A percentile compares a stretch with the other conserved stretches of the same genome.
phyloP scores from a whole-genome alignment of 2,329 filamentous ascomycete species.

The Amphichorda felina region DNA sequence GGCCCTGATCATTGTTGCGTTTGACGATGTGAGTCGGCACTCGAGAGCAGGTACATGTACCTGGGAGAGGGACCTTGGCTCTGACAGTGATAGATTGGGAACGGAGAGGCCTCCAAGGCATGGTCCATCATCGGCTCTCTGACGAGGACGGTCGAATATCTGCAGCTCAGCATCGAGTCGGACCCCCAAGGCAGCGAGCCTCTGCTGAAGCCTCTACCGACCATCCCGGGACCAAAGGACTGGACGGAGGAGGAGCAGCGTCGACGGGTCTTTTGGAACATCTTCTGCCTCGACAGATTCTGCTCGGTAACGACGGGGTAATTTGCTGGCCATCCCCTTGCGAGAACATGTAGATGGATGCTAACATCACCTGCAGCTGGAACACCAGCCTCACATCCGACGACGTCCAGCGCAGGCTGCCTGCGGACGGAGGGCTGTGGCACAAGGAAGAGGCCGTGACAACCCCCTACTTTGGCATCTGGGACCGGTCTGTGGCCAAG shows the following conservation, averaged over 20 bases:
- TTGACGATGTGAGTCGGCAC: conserved; percentile 18
- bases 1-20: conserved; percentile 22
- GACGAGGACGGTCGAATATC: conserved; percentile 16
- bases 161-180: conserved; percentile 15
- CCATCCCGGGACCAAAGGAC: conserved; percentile 12
- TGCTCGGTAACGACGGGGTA: conserved; percentile 13
- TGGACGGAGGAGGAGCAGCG: conserved; percentile 20
- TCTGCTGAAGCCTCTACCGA: conserved; percentile 14
- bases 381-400: conserved; percentile 19
- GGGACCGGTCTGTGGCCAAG: conserved; percentile 24
- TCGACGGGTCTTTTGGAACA: conserved; percentile 18
- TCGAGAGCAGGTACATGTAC: too few species aligned
- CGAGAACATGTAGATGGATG: not conserved
- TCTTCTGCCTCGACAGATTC: conserved; percentile 17
- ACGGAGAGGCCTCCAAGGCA: conserved; percentile 11
- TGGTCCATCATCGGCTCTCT: conserved; percentile 18
- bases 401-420: conserved; percentile 16
- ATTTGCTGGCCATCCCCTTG: not conserved
- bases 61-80: too few species aligned
- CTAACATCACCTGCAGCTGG: conserved; percentile 13
- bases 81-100: conserved; percentile 13
- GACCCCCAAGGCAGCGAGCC: conserved; percentile 7
- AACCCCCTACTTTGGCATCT: conserved; percentile 32
- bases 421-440: conserved; percentile 28
- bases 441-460: conserved; percentile 21